These are phyloP conservation scores for Blastomyces emzantsi DNA, from an alignment of 2,329 filamentous ascomycete species.

Conservation along the genomic window DNA sequence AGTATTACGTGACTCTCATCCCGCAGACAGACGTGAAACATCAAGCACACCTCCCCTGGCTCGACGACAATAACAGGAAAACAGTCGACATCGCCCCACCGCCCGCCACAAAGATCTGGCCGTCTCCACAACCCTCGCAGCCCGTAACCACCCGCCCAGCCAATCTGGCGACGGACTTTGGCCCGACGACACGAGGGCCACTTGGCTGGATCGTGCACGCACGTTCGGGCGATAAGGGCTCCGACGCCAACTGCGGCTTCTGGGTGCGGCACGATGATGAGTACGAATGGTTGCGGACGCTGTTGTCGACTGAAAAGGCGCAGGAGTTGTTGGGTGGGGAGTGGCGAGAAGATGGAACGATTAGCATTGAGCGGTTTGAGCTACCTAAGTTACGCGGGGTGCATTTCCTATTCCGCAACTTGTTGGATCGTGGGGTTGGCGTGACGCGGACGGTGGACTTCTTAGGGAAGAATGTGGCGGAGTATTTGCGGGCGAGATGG, in stretches of 20 bases:
- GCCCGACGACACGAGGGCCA: slow-evolving; percentile 22
- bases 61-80: slow-evolving; percentile 7
- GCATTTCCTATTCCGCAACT: slow-evolving; percentile 33
- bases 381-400: slow-evolving; percentile 35
- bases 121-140: slow-evolving; percentile 20
- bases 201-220: slow-evolving; percentile 29
- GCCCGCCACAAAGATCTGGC: slow-evolving; percentile 18
- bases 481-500: slow-evolving; percentile 29
- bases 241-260: slow-evolving; percentile 31
- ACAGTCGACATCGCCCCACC: slow-evolving; percentile 20
- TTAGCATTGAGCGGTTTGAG: slow-evolving; percentile 39
- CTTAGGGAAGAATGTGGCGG: slow-evolving; percentile 34
- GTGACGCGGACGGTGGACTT: slow-evolving; percentile 31
- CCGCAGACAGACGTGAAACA: slow-evolving; percentile 23
- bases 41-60: slow-evolving; percentile 21
- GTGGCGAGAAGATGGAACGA: slow-evolving; percentile 15
- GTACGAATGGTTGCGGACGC: slow-evolving; percentile 23
- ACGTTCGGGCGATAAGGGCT: slow-evolving; percentile 30
- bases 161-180: slow-evolving; percentile 19
- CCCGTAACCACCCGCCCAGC: slow-evolving; percentile 15
- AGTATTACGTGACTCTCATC: slow-evolving; percentile 24
- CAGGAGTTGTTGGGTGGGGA: slow-evolving; percentile 21
- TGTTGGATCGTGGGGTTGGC: slow-evolving; percentile 31
- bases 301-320: slow-evolving; percentile 19
- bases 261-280: slow-evolving; percentile 26